Evolutionary conservation across 805 yeast genomes (phyloP), one percentile per base, ranked within the genome.

Genomic region (Schwanniomyces occidentalis): DNA sequence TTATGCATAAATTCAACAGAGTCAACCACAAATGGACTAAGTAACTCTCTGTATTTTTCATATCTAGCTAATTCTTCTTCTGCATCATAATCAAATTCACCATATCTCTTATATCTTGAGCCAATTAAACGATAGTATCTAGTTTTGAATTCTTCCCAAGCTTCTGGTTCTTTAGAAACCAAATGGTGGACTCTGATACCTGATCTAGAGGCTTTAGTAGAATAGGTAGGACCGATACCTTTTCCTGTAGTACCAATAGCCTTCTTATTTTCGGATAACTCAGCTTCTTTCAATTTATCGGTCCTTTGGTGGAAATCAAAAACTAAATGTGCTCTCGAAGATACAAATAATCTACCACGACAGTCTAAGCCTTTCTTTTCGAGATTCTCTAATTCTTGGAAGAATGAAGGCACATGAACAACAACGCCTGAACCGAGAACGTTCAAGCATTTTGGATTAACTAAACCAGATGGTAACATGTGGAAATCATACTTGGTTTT

Each of bases 291-390:
- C 54, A 93, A 75, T 54, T 89, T 93, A 61, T 93, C 99, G 32
- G 95, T 90, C 61, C 90, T 80, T 71, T 93, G 99, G 69, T 93
- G 99, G 82, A 93, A 90, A 64, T 91, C 97, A 60, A 93, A 93
- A 29, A 93, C 99, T 52, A 93, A 69, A 63, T 93, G 99, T 31
- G 97, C 95, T 65, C 99, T 81, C 28, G 95, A 85, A 16, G 96
- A 87, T 29, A 93, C 68, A 54, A 89, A 91, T 45, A 93, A 71
- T 47, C 98, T 76, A 55, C 76, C 86, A 40, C 76, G 62, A 57
- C 88, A 78, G 45, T 80, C 59, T 46, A 91, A 73, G 20, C 97
- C 98, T 66, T 91, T 89, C 48, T 70, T 67, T 58, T 85, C 91
- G 51, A 93, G 69, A 53, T 78, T 80, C 53, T 79, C 81, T 58